phyloP scores from a whole-genome alignment of 148 eudicot genomes.

The Bassia scoparia region DNA sequence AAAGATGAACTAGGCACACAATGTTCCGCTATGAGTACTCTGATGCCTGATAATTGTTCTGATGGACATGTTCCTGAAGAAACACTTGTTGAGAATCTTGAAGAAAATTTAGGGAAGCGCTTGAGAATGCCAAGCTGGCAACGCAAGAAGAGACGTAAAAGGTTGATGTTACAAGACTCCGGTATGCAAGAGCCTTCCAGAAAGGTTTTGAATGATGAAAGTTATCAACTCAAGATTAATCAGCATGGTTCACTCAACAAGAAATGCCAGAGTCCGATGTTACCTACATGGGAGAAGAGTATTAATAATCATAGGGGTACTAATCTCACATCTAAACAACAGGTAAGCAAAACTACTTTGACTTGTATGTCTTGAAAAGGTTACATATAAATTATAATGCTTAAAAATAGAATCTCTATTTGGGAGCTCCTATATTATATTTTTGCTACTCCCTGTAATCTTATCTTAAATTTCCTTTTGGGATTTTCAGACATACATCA shows the following conservation, averaged over 20 bases:
- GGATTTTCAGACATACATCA: no score
- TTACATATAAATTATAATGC: neutral
- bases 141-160: conserved; percentile 45
- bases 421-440: no score
- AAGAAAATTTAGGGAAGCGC: conserved; percentile 39
- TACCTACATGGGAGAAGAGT: conserved; percentile 19
- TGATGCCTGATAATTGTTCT: conserved; percentile 18
- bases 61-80: conserved; percentile 20
- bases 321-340: conserved; percentile 9
- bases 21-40: conserved; percentile 5
- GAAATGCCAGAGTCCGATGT: conserved; percentile 14
- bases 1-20: conserved; percentile 13
- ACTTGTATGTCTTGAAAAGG: neutral
- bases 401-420: neutral
- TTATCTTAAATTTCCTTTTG: no score
- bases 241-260: conserved; percentile 14
- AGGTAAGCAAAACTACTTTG: conserved; percentile 6
- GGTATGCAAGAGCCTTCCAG: conserved; percentile 7
- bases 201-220: neutral
- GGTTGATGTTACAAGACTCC: conserved; percentile 24
- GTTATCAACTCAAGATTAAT: conserved; percentile 24
- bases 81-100: conserved; percentile 22
- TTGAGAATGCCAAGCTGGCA: conserved; percentile 51
- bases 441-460: no score
- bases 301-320: conserved; percentile 13